Evolutionary conservation across 2,329 filamentous ascomycete species (phyloP).

Genomic region (Pseudocercospora fijiensis): DNA sequence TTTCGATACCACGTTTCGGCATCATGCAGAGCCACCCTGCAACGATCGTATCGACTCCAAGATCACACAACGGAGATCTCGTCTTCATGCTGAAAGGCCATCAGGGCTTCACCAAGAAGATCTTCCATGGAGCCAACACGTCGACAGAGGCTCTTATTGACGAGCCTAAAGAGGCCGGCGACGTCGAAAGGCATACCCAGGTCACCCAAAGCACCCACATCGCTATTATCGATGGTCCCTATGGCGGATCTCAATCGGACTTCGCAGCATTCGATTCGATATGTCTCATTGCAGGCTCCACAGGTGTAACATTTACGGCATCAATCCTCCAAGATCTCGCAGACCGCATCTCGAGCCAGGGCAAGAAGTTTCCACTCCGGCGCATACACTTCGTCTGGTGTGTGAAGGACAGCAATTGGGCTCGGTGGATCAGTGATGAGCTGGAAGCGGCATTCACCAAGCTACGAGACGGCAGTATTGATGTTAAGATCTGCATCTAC

Average conservation of each 20-base stretch:
- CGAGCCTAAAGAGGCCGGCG: constrained; percentile 15
- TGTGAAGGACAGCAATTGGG: constrained; percentile 26
- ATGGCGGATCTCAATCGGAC: constrained; percentile 28
- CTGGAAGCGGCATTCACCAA: constrained; percentile 23
- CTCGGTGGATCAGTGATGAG: constrained; percentile 28
- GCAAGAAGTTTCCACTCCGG: constrained; percentile 26
- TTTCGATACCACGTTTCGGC: constrained; percentile 32
- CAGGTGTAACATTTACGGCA: constrained; percentile 33
- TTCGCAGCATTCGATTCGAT: constrained; percentile 33
- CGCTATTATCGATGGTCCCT: constrained; percentile 32
- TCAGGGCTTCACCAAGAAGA: constrained; percentile 32
- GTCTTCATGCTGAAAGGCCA: constrained; percentile 35
- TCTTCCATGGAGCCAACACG: constrained; percentile 28
- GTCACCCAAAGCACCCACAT: constrained; percentile 17
- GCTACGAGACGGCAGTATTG: constrained; percentile 24
- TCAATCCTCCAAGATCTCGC: constrained; percentile 32
- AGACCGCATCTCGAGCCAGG: constrained; percentile 21
- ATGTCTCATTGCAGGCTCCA: constrained; percentile 31
- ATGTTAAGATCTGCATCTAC: constrained; percentile 26
- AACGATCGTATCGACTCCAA: constrained; percentile 33
- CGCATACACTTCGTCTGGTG: constrained; percentile 32
- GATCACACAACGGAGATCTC: constrained; percentile 29
- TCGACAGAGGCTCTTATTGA: constrained; percentile 24
- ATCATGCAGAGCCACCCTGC: constrained; percentile 33
- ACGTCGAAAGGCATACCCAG: constrained; percentile 20